A percentile compares a stretch with the other conserved stretches of the same genome.
These are phyloP conservation scores for Kuraishia borneana DNA, from an alignment of 805 yeast species.

Conservation along the genomic window DNA sequence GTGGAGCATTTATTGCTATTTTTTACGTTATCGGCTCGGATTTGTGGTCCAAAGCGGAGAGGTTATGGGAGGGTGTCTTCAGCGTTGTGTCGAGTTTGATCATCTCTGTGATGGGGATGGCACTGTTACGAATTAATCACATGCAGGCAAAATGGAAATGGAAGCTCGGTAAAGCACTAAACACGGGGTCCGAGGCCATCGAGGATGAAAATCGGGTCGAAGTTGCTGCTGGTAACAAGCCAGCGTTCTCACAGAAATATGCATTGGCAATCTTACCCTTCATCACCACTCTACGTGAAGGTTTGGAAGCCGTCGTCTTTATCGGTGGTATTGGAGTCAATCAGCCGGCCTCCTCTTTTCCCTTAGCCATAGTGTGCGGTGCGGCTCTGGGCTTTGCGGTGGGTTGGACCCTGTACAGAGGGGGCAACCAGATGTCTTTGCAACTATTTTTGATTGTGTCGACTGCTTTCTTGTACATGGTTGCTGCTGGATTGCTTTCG, in stretches of 20 bases:
- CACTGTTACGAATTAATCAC: conserved; percentile 69
- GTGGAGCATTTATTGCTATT: conserved; percentile 54
- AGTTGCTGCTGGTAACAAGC: conserved; percentile 6
- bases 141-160: conserved; percentile 75
- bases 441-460: conserved; percentile 65
- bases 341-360: conserved; percentile 49
- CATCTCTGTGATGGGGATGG: conserved; percentile 80
- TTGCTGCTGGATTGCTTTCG: conserved; percentile 79
- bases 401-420: conserved; percentile 59
- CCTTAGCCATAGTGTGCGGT: conserved; percentile 53
- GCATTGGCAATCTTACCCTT: conserved; percentile 49
- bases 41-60: conserved; percentile 79
- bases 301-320: conserved; percentile 75
- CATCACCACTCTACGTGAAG: conserved; percentile 71
- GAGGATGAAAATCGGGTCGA: conserved; percentile 2
- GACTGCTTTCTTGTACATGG: conserved; percentile 71
- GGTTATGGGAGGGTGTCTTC: conserved; percentile 81
- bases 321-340: conserved; percentile 69
- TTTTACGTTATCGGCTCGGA: conserved; percentile 76
- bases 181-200: conserved; percentile 3
- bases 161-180: conserved; percentile 25
- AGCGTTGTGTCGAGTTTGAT: conserved; percentile 68
- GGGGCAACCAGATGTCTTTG: conserved; percentile 70
- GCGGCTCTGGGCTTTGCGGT: conserved; percentile 45
- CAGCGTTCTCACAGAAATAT: conserved; percentile 40